Evolutionary conservation across 768 basidiomycete species (phyloP), one percentile per base, ranked within the genome.

Genomic region (Sporobolomyces roseus): DNA sequence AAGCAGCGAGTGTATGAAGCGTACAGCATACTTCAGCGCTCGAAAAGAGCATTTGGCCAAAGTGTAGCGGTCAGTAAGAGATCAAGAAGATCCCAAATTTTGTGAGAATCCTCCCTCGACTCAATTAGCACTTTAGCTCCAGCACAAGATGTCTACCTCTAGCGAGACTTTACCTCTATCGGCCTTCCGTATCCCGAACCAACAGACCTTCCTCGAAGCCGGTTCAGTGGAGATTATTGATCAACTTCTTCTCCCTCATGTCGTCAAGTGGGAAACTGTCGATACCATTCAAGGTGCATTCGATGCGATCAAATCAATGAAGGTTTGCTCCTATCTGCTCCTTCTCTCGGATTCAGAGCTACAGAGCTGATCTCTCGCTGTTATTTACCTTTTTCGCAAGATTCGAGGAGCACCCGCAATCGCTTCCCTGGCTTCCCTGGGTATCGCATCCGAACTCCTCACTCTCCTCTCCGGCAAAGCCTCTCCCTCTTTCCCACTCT

Each of bases 221-320:
- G 81, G 82, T 74, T 80, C 81, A 68, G 84, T 96, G 66, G 87
- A 92, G 79, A 94, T 97, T 72, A 84, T 96, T 61, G 88, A 97
- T 80, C 72, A 75, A 70, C 72, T 75, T 23, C 35, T 50, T 3
- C 66, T 75, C 4, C 74, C 72, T 33, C 74, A 73, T 53, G 19
- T 35, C 6, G 77, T 79, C 38, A 70, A 68, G n/a, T 80, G 79
- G 79, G 75, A 78, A 32, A 60, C 27, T 17, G 77, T 97, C 59
- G 80, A 84, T n/a, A 83, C 85, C 19, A 81, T 90, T 67, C 85
- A 92, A 59, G 85, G 91, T 35, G 93, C 93, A 0, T 88, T 90
- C 79, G 89, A 92, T 76, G 93, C 93, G 23, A 97, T 97, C 80
- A 93, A 91, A 80, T 83, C 87, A 21, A 98, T 98, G 93, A 93